A percentile compares a stretch with the other conserved stretches of the same genome.
phyloP scores from a whole-genome alignment of 352 stramenopile species.

The Pythium guiyangense region DNA sequence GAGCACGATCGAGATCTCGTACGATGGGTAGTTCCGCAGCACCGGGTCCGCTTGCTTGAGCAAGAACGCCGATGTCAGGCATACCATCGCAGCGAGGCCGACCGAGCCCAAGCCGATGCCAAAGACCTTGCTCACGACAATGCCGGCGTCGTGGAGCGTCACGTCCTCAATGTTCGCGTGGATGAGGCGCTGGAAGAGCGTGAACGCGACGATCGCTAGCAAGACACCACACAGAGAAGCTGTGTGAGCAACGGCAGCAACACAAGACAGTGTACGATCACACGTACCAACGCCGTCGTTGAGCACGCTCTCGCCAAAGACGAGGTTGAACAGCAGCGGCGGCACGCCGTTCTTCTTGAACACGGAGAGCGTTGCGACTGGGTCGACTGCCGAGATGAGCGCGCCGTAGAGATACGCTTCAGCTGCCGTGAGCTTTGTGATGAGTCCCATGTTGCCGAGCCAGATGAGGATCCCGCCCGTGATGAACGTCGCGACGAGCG shows the following conservation, averaged over 20 bases:
- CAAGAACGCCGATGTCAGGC: constrained; percentile 73
- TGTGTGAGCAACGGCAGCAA: not conserved
- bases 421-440: constrained; percentile 79
- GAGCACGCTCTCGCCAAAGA: constrained; percentile 94
- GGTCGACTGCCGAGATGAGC: constrained; percentile 92
- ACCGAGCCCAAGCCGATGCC: constrained; percentile 82
- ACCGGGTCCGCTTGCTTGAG: constrained; percentile 73
- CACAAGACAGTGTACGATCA: no score
- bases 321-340: constrained; percentile 92
- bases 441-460: constrained; percentile 59
- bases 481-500: constrained; percentile 75
- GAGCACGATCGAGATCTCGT: constrained; percentile 86
- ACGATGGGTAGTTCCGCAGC: constrained; percentile 73
- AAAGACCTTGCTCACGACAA: constrained; percentile 80
- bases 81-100: constrained; percentile 61
- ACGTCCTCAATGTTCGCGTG: constrained; percentile 63
- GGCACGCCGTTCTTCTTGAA: constrained; percentile 90
- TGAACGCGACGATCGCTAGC: constrained; percentile 79
- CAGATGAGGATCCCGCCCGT: constrained; percentile 71
- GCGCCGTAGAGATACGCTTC: constrained; percentile 91
- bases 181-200: constrained; percentile 80
- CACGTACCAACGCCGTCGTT: constrained; percentile 92
- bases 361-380: constrained; percentile 90
- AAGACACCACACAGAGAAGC: not conserved
- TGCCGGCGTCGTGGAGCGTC: constrained; percentile 62